These are phyloP conservation scores for Neofusicoccum kwambonambiense DNA, from an alignment of 2,329 filamentous ascomycete genomes.

Conservation along the genomic window DNA sequence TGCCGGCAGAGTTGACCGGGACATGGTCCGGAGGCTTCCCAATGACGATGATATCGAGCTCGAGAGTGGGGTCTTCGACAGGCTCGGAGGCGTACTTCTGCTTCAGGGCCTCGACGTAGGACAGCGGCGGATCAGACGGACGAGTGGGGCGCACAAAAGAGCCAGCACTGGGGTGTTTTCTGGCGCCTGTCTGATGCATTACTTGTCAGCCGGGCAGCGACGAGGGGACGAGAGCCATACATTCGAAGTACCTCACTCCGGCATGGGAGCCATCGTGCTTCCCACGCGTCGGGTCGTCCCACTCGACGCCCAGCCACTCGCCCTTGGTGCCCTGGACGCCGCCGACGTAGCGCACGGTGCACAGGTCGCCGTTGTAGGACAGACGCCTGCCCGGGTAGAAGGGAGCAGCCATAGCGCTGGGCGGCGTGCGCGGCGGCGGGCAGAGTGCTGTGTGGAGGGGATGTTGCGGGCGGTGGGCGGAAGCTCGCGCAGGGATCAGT, in stretches of 20 bases:
- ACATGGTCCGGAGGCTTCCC: slow-evolving; percentile 26
- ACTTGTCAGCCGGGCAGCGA: not conserved
- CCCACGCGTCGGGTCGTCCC: slow-evolving; percentile 82
- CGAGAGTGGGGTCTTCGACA: not conserved
- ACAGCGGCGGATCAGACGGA: slow-evolving; percentile 63
- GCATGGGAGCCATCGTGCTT: slow-evolving; percentile 88
- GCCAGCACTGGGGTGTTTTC: slow-evolving; percentile 66
- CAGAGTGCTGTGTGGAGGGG: not conserved
- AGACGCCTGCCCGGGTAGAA: slow-evolving; percentile 68
- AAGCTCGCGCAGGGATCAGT: slow-evolving; percentile 16
- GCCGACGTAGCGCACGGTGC: slow-evolving; percentile 83
- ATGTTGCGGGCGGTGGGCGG: not conserved
- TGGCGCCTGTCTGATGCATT: slow-evolving; percentile 55
- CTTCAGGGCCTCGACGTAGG: slow-evolving; percentile 76
- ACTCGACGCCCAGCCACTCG: slow-evolving; percentile 91
- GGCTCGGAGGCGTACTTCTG: slow-evolving; percentile 76
- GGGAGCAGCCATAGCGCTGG: slow-evolving; percentile 15
- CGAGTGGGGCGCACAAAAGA: slow-evolving; percentile 84
- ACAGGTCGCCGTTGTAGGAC: slow-evolving; percentile 73
- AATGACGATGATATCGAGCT: slow-evolving; percentile 3
- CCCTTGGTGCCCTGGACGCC: slow-evolving; percentile 72
- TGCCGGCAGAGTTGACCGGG: slow-evolving; percentile 27
- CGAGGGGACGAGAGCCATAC: slow-evolving; percentile 45
- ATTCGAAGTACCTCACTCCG: slow-evolving; percentile 77
- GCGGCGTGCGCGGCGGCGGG: not conserved